Base-by-base conservation (phyloP, 768 basidiomycete species). In the Termitomyces heimii region DNA sequence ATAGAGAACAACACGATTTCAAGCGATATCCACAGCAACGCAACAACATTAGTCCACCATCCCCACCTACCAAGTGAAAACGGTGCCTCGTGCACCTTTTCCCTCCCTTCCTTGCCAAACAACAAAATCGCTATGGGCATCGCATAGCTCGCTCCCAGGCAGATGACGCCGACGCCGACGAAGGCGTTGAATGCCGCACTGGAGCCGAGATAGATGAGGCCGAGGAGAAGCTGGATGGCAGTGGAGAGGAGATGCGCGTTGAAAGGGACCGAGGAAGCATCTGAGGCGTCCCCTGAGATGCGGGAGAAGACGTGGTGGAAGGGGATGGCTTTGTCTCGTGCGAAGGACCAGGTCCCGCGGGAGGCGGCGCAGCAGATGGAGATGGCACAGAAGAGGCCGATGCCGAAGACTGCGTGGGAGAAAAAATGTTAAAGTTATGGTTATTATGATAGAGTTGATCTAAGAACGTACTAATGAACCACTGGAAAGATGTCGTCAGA, bases 331-430 rank as follows among this genome's bases (percentile, higher is more conserved):
- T 77, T 77, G 70, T 88, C 86, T 2, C 86, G 77, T 0, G 85
- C 82, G 66, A 88, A 88, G 46, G 82, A 82, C 86, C 85, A 88
- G 3, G 85, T 86, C 31, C 82, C 81, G 18, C 86, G 81, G 13
- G 85, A 86, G 37, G 85, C 82, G 9, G 84, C 85, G 53, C 82
- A 85, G 40, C 80, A 80, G 59, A 83, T 82, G 18, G 86, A 86
- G 56, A 87, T 81, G 39, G 82, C 78, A 54, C 85, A 86, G 70
- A 87, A 86, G 59, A 84, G 69, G 9, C 76, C 77, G 49, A 80
- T 70, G 10, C 78, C 80, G 53, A 84, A 82, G 60, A 86, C 83
- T 74, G 54, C n/a, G n/a, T n/a, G 28, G 57, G 55, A 52, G 56
- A 28, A 56, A 50, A n/a, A 56, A 53, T 53, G 51, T 39, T 40